These are phyloP conservation scores for Penicillium chermesinum DNA, from an alignment of 495 filamentous ascomycete species.

Conservation along the genomic window DNA sequence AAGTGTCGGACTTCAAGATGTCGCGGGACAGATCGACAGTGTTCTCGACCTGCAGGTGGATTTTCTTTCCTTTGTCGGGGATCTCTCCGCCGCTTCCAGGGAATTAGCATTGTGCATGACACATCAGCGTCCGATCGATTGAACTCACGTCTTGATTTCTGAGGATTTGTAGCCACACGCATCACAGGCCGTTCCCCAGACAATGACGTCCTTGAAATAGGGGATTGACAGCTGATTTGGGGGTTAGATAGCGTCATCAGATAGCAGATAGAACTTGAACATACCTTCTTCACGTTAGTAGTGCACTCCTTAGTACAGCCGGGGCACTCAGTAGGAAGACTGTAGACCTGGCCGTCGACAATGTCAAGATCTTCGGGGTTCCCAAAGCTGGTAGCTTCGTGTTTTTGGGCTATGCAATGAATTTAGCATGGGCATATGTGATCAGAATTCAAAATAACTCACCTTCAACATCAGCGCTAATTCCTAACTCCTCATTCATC, in stretches of 20 bases:
- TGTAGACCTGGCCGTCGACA: conserved; percentile 81
- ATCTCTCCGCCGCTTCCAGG: conserved; percentile 64
- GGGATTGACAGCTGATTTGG: conserved; percentile 89
- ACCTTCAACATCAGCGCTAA: conserved; percentile 38
- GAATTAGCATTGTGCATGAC: neutral
- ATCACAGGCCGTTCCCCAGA: conserved; percentile 85
- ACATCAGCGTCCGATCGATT: neutral
- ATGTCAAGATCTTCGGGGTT: conserved; percentile 66
- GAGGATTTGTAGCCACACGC: conserved; percentile 91
- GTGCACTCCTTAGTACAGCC: conserved; percentile 75
- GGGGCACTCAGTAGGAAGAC: conserved; percentile 84
- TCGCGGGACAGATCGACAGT: conserved; percentile 80
- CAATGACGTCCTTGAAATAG: conserved; percentile 89
- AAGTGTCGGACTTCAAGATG: conserved; percentile 94
- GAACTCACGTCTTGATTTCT: conserved; percentile 73
- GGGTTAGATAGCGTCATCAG: neutral
- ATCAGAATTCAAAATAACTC: neutral
- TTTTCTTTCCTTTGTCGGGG: conserved; percentile 78
- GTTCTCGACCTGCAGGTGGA: conserved; percentile 68
- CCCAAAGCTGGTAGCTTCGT: conserved; percentile 20
- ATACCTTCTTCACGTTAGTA: conserved; percentile 2
- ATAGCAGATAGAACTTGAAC: neutral
- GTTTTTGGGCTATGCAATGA: conserved; percentile 18
- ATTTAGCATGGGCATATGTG: neutral
- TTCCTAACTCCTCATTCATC: conserved; percentile 78